Evolutionary conservation across 2,329 filamentous ascomycete species (phyloP), one percentile per base, ranked within the genome.

Genomic region (Beauveria pseudobassiana): DNA sequence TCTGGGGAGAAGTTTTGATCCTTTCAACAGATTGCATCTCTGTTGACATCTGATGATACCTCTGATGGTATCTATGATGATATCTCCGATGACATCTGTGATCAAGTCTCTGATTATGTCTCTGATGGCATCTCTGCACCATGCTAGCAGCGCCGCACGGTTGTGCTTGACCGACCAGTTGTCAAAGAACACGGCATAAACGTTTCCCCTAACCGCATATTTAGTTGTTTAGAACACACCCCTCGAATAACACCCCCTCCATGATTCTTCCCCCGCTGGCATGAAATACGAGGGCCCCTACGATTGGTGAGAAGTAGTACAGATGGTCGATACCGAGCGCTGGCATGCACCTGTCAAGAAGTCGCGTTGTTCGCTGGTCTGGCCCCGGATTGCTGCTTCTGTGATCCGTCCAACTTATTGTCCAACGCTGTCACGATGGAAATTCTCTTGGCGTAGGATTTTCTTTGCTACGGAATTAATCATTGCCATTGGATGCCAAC

Each of bases 241-340:
- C 38, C 16, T 26, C 43, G 52, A 7, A 53, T 18, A 18, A 8
- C 50, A 52, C 50, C 28, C 50, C 52, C 52, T 30, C 38, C 50
- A 53, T 53, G 50, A 38, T 38, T 38, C 34, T 16, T 38, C 34
- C 34, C 30, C 50, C 26, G 18, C 22, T 28, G 34, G 20, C 56
- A 59, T 59, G 56, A 59, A 59, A 59, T 48, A 59, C 56, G 56
- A 51, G 30, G 46, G n/a, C 30, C 45, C 45, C 16, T 51, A 42
- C 12, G 20, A 56, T 9, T 12, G 48, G 28, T 26, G 30, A 14
- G 12, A 12, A 18, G 8, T n/a, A 34, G n/a, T 26, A 24, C 50
- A 40, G 51, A 26, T 14, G 30, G 14, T n/a, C 12, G 34, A 24
- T 20, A 18, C 51, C n/a, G 20, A 10, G 34, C n/a, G 24, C 24